Evolutionary conservation across 345 rosid species (phyloP).

Genomic region (Balakata baccata): DNA sequence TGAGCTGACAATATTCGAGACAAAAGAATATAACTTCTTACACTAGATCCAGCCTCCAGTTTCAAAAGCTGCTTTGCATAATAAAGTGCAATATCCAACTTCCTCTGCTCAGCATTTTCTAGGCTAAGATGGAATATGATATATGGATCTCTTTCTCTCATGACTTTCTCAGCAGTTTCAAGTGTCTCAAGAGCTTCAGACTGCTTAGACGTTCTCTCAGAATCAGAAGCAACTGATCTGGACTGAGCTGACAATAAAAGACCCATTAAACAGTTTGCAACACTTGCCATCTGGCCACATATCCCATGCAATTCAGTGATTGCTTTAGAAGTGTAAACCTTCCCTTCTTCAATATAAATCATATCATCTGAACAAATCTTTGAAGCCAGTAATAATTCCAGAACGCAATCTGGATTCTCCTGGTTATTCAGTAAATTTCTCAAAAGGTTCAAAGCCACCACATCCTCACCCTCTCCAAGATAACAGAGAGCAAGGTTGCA

Average conservation of each 20-base stretch:
- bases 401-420: slow-evolving; percentile 53
- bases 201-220: slow-evolving; percentile 49
- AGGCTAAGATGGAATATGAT: slow-evolving; percentile 54
- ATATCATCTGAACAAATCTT: slow-evolving; percentile 45
- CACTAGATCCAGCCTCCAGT: slow-evolving; percentile 56
- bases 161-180: slow-evolving; percentile 47
- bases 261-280: slow-evolving; percentile 49
- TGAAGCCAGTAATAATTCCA: slow-evolving; percentile 59
- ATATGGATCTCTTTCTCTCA: slow-evolving; percentile 33
- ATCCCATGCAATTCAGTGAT: slow-evolving; percentile 26
- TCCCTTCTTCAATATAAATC: slow-evolving; percentile 51
- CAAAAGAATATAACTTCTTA: slow-evolving; percentile 55
- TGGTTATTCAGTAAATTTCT: slow-evolving; percentile 45
- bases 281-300: slow-evolving; percentile 54
- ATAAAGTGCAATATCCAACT: slow-evolving; percentile 55
- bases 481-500: slow-evolving; percentile 61
- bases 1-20: slow-evolving; percentile 70
- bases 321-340: slow-evolving; percentile 48
- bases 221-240: slow-evolving; percentile 44
- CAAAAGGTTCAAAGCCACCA: slow-evolving; percentile 60
- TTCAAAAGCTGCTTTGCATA: slow-evolving; percentile 49
- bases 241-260: slow-evolving; percentile 50
- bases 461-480: slow-evolving; percentile 58
- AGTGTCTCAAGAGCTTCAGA: slow-evolving; percentile 59
- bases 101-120: slow-evolving; percentile 82